Conservation (phyloP, 2,329 filamentous ascomycete species). For the Xylariaceae sp. region DNA sequence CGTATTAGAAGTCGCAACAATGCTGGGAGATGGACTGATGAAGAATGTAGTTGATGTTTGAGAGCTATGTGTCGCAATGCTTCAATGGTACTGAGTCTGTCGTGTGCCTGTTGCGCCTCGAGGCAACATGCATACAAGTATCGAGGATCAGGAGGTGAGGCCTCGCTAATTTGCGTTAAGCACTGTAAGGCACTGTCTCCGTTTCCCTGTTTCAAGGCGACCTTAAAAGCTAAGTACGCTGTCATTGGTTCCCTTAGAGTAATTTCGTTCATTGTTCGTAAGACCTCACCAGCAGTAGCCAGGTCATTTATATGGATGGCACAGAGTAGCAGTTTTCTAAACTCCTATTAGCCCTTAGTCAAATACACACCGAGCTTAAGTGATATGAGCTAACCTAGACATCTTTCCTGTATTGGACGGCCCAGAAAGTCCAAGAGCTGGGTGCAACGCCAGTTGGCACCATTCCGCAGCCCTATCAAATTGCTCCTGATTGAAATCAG, state of each 20-base stretch:
- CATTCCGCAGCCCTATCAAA: slow-evolving; percentile 67
- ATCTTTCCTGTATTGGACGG: slow-evolving; percentile 72
- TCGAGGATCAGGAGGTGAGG: slow-evolving; percentile 58
- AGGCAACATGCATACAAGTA: slow-evolving; percentile 81
- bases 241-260: slow-evolving; percentile 68
- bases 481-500: slow-evolving; percentile 57
- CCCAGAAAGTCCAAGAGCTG: slow-evolving; percentile 69
- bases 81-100: slow-evolving; percentile 64
- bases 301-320: slow-evolving; percentile 65
- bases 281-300: slow-evolving; percentile 58
- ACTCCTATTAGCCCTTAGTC: slow-evolving; percentile 18
- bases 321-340: slow-evolving; percentile 76
- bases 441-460: slow-evolving; percentile 73
- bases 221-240: slow-evolving; percentile 76
- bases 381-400: slow-evolving; percentile 55
- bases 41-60: slow-evolving; percentile 54
- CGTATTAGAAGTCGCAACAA: slow-evolving; percentile 67
- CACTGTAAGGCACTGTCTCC: slow-evolving; percentile 65
- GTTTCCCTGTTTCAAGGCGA: slow-evolving; percentile 66
- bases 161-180: slow-evolving; percentile 64
- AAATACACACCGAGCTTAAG: not conserved
- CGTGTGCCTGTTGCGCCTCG: slow-evolving; percentile 72
- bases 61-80: slow-evolving; percentile 66
- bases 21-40: slow-evolving; percentile 64
- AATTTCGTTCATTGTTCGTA: slow-evolving; percentile 63